These are phyloP conservation scores for Paraphoma sp. DNA, from an alignment of 2,329 filamentous ascomycete genomes.

Conservation along the genomic window DNA sequence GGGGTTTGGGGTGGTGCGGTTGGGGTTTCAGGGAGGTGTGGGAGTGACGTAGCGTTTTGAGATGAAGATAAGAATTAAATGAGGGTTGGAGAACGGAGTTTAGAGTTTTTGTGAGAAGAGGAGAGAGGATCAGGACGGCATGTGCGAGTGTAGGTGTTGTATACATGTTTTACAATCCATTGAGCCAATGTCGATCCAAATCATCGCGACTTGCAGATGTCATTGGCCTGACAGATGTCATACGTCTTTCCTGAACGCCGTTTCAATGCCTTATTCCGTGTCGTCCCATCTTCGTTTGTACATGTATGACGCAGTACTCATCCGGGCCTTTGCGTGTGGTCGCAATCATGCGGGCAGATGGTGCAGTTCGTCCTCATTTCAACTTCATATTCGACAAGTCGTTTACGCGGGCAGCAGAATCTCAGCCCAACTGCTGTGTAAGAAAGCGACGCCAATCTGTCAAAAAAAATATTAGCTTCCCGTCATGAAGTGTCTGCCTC, in stretches of 20 bases:
- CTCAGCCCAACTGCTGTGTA: conserved; percentile 61
- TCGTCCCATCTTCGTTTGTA: neutral
- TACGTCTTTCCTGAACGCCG: conserved; percentile 22
- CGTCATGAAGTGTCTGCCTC: neutral
- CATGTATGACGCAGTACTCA: neutral
- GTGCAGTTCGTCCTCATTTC: neutral
- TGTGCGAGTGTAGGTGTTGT: conserved; percentile 6
- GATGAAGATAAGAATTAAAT: neutral
- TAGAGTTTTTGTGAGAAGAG: neutral
- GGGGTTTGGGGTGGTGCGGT: neutral
- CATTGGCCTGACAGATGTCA: too few species aligned
- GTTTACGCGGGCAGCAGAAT: conserved; percentile 57
- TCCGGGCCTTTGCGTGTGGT: neutral
- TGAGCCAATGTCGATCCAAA: neutral
- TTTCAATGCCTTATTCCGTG: conserved; percentile 11
- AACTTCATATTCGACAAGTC: conserved; percentile 1
- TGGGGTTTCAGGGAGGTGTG: conserved; percentile 8
- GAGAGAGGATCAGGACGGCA: conserved; percentile 3
- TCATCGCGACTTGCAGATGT: neutral
- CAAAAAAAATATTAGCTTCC: conserved; percentile 21
- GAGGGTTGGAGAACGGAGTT: neutral
- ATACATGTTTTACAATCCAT: conserved; percentile 17
- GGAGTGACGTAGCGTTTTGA: neutral
- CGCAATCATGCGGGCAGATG: neutral
- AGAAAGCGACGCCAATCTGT: conserved; percentile 59